These are phyloP conservation scores for Adansonia rubrostipa DNA, from an alignment of 441 rosid genomes.

Conservation along the genomic window DNA sequence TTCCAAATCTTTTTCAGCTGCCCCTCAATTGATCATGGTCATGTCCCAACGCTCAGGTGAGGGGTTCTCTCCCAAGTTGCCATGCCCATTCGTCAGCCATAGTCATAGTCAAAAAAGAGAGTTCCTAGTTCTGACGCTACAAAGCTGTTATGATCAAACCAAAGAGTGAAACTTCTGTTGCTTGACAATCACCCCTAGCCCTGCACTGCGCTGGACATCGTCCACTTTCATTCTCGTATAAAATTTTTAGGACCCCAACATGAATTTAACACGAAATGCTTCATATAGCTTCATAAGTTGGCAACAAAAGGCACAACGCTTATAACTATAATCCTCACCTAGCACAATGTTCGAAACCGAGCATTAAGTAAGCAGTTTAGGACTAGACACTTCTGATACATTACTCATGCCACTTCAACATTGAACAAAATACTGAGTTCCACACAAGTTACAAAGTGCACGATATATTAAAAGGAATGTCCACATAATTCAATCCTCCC, in stretches of 20 bases:
- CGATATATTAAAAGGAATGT: not conserved
- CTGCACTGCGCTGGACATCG: not conserved
- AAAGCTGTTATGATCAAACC: too few relatives aligned
- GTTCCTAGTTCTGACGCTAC: too few relatives aligned
- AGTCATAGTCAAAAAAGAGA: too few relatives aligned
- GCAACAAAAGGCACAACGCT: not conserved
- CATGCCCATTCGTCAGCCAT: too few relatives aligned
- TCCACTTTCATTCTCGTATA: not conserved
- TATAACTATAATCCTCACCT: not conserved
- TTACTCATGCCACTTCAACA: slow-evolving; percentile 14
- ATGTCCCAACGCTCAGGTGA: too few relatives aligned
- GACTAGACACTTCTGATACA: not conserved
- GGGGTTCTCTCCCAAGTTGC: too few relatives aligned
- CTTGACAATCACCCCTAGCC: not conserved
- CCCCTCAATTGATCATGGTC: too few relatives aligned
- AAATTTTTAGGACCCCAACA: not conserved
- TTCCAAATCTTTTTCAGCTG: too few relatives aligned
- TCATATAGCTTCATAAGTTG: not conserved
- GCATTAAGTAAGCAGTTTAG: not conserved
- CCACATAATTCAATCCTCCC: slow-evolving; percentile 3
- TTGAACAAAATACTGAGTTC: slow-evolving; percentile 1
- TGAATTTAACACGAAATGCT: not conserved
- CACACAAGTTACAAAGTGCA: slow-evolving; percentile 17
- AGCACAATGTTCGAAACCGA: not conserved
- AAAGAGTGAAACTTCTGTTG: not conserved